phyloP scores from a whole-genome alignment of 2,329 filamentous ascomycete species.

The Paramyrothecium sp. region DNA sequence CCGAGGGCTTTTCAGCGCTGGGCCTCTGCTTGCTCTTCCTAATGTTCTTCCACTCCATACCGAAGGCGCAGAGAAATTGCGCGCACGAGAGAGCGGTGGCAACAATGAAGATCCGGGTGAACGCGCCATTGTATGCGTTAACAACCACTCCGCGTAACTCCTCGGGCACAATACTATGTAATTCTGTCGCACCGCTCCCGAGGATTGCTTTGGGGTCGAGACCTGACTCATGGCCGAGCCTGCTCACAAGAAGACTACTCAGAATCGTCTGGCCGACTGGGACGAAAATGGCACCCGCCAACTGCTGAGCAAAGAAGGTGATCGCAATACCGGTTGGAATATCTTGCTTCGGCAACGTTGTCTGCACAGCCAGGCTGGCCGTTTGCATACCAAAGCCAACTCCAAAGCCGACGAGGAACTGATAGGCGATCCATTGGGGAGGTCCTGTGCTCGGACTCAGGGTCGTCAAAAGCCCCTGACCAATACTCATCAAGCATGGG shows the following conservation, averaged over 20 bases:
- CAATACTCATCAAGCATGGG: slow-evolving; percentile 48
- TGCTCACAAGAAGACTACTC: slow-evolving; percentile 40
- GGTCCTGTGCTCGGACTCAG: slow-evolving; percentile 44
- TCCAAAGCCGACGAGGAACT: slow-evolving; percentile 58
- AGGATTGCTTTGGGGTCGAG: slow-evolving; percentile 42
- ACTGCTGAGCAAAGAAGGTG: slow-evolving; percentile 57
- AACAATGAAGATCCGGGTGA: slow-evolving; percentile 63
- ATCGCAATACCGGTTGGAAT: slow-evolving; percentile 55
- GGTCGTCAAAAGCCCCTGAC: slow-evolving; percentile 57
- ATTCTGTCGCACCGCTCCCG: slow-evolving; percentile 55
- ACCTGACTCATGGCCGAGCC: slow-evolving; percentile 37
- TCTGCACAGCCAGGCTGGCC: slow-evolving; percentile 54
- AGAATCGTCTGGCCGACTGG: slow-evolving; percentile 56
- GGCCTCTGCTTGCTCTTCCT: slow-evolving; percentile 44
- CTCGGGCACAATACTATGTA: slow-evolving; percentile 50
- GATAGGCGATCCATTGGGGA: slow-evolving; percentile 57
- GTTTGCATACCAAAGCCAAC: slow-evolving; percentile 60
- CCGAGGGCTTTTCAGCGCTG: not conserved
- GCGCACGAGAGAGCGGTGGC: slow-evolving; percentile 54
- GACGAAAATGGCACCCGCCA: slow-evolving; percentile 58
- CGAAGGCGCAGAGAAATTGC: slow-evolving; percentile 55
- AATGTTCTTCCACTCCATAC: slow-evolving; percentile 67
- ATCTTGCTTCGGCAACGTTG: slow-evolving; percentile 49
- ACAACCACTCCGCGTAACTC: slow-evolving; percentile 53
- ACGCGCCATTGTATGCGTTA: slow-evolving; percentile 62